These are phyloP conservation scores for Ophiocordyceps camponoti-saundersi DNA, from an alignment of 2,329 filamentous ascomycete species.

Conservation along the genomic window DNA sequence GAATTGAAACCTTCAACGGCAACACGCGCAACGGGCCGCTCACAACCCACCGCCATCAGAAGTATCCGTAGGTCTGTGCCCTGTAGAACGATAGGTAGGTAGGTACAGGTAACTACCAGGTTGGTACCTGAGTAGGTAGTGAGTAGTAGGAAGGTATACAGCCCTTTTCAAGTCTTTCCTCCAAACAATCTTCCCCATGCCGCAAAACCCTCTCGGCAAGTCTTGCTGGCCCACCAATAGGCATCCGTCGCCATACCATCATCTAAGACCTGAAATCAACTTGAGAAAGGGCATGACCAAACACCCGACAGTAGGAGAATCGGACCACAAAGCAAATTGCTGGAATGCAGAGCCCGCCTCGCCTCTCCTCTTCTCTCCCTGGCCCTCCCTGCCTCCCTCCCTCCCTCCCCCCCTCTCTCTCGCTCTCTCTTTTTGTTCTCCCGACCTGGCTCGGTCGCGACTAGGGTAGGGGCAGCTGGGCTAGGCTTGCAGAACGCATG, in stretches of 20 bases:
- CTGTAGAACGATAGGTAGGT: too few relatives aligned
- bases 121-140: too few relatives aligned
- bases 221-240: too few relatives aligned
- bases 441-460: neutral
- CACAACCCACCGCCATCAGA: too few relatives aligned
- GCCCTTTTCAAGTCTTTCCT: neutral
- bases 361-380: too few relatives aligned
- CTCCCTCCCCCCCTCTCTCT: neutral
- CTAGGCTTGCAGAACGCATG: neutral
- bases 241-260: neutral
- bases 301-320: neutral
- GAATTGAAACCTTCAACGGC: too few relatives aligned
- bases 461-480: neutral
- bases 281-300: neutral
- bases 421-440: neutral
- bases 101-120: too few relatives aligned
- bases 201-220: too few relatives aligned
- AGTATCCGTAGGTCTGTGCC: too few relatives aligned
- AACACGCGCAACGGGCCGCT: too few relatives aligned
- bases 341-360: too few relatives aligned
- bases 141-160: too few relatives aligned
- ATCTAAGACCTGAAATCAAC: constrained; percentile 1
- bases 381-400: neutral
- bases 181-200: neutral
- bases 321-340: neutral